These are phyloP conservation scores for Trichoderma arundinaceum DNA, from an alignment of 2,329 filamentous ascomycete species.

Conservation along the genomic window DNA sequence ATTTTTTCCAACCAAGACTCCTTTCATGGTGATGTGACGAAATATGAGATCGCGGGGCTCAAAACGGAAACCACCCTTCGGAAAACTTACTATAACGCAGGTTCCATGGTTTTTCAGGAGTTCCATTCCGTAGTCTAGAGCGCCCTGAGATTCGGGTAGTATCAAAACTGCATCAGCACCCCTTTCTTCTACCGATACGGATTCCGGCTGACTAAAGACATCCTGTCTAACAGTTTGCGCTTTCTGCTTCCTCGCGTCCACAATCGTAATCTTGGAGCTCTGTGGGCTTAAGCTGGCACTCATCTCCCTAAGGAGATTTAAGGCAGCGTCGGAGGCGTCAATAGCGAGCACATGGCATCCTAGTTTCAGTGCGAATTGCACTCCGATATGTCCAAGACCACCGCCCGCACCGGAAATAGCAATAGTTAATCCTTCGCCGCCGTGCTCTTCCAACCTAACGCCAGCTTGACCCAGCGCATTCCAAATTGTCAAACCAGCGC, in stretches of 20 bases:
- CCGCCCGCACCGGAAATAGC: too few species aligned
- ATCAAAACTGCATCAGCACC: not conserved
- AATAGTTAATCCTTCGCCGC: too few species aligned
- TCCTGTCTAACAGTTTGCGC: not conserved
- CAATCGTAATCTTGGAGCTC: not conserved
- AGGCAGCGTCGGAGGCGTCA: too few species aligned
- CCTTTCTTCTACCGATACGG: not conserved
- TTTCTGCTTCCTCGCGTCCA: not conserved
- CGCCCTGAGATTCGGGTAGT: not conserved
- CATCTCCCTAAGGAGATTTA: not conserved
- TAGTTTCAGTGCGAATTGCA: too few species aligned
- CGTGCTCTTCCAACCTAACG: too few species aligned
- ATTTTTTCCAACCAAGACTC: not conserved
- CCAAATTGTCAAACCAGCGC: too few species aligned
- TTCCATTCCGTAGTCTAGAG: not conserved
- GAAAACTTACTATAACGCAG: not conserved
- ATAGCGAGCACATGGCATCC: too few species aligned
- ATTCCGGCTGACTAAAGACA: not conserved
- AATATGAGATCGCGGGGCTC: not conserved
- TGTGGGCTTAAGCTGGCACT: not conserved
- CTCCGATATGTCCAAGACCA: too few species aligned
- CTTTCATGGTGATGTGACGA: not conserved
- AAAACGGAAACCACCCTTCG: not conserved
- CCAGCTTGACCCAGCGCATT: too few species aligned
- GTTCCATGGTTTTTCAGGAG: not conserved